Evolutionary conservation across 1,284 basidiomycete genomes (phyloP).

Genomic region (Cerioporus squamosus): DNA sequence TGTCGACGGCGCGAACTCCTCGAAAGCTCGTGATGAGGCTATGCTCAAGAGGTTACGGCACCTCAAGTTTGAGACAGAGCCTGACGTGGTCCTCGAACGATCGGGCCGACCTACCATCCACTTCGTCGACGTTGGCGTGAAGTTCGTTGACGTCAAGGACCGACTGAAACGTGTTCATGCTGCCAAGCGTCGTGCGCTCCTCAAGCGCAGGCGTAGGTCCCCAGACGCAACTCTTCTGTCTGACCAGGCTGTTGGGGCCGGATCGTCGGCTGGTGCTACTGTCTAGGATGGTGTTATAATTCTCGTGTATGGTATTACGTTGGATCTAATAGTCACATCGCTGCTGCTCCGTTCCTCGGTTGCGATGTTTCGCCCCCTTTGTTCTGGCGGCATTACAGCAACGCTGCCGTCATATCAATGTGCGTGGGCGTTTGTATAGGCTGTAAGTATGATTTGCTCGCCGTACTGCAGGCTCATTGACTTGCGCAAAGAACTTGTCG

Average conservation of each 20-base stretch:
- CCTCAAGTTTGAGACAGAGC: conserved; percentile 11
- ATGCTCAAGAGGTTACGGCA: conserved; percentile 11
- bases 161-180: conserved; percentile 51
- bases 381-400: too few relatives aligned
- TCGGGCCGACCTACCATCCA: conserved; percentile 54
- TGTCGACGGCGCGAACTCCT: conserved; percentile 27
- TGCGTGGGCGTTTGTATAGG: too few relatives aligned
- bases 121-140: conserved; percentile 72
- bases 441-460: too few relatives aligned
- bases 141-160: conserved; percentile 63
- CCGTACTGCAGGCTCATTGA: too few relatives aligned
- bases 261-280: neutral
- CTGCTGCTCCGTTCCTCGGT: too few relatives aligned
- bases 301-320: neutral
- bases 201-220: conserved; percentile 30
- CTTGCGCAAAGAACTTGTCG: too few relatives aligned
- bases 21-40: conserved; percentile 39
- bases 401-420: too few relatives aligned
- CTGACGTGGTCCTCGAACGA: conserved; percentile 29
- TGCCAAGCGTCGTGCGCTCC: conserved; percentile 46
- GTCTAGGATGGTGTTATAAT: neutral
- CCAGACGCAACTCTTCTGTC: neutral
- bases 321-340: conserved; percentile 1
- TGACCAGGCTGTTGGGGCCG: neutral
- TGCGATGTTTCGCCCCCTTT: too few relatives aligned